phyloP scores from a whole-genome alignment of 805 yeast species.

The Lipomyces starkeyi region DNA sequence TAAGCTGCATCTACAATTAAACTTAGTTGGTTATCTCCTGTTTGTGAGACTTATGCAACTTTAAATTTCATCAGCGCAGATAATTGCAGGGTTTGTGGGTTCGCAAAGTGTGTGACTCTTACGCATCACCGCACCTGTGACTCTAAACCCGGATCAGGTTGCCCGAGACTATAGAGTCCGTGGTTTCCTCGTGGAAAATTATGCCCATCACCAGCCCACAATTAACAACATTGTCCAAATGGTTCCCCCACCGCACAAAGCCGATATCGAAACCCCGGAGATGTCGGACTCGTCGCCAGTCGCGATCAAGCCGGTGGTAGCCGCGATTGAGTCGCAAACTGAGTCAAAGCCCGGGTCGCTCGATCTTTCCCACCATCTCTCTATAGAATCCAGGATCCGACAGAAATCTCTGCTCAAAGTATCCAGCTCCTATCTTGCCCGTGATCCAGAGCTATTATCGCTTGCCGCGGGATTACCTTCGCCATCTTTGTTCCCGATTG shows the following conservation, averaged over 20 bases:
- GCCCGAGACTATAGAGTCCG: too few relatives aligned
- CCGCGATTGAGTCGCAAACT: neutral
- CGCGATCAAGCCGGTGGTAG: neutral
- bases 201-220: neutral
- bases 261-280: neutral
- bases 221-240: neutral
- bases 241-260: neutral
- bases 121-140: too few relatives aligned
- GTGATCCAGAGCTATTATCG: conserved; percentile 77
- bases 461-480: conserved; percentile 96
- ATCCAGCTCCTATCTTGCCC: conserved; percentile 71
- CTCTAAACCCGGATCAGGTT: too few relatives aligned
- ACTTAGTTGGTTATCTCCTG: too few relatives aligned
- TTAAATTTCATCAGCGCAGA: too few relatives aligned
- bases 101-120: too few relatives aligned
- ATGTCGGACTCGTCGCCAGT: neutral
- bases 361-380: conserved; percentile 75
- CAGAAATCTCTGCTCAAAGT: conserved; percentile 80
- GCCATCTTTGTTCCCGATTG: conserved; percentile 90
- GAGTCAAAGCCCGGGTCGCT: conserved; percentile 43
- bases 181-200: neutral
- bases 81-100: too few relatives aligned
- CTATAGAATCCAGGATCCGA: conserved; percentile 80
- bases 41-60: too few relatives aligned
- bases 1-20: neutral